Evolutionary conservation across 108 stramenopile genomes (phyloP), one percentile per base, ranked within the genome.

Genomic region (Poteriospumella lacustris): DNA sequence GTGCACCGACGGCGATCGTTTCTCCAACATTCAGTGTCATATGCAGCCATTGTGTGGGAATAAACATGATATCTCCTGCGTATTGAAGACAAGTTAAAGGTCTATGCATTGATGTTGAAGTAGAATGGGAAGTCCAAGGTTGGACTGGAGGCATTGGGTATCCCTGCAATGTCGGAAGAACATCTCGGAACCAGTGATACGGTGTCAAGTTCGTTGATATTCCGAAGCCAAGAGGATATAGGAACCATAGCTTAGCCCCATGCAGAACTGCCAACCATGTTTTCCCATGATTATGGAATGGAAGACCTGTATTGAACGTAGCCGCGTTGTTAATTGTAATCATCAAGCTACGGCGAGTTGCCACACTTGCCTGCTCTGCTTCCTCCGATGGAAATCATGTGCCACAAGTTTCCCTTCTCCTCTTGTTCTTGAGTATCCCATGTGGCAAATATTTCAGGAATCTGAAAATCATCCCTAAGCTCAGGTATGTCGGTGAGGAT

Each of bases 1-100:
- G 60, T 31, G 33, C 60, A 12, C 60, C 60, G 36, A 64, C 36
- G 15, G 60, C 60, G 24, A 77, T 77, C 43, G 73, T 68, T 75
- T 82, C 82, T 24, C 79, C 82, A 56, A 83, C 42, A 76, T 83
- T 83, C 15, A 83, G 69, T 62, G 83, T 83, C 81, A 72, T 70
- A 44, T 83, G 83, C 70, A 28, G 69, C 83, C 83, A 83, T 44
- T 44, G 56, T 15, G 77, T 28, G 31, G 83, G 83, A n/a, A 83
- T 5, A 60, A 78, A 83, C 1, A 83, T 12, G 5, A 83, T 58
- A 44, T 83, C 83, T 19, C 83, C 83, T 1, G 83, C 58, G 31
- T 39, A 31, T 80, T 83, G 80, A 28, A 81, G 42, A 56, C 56
- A 76, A 33, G 68, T 73, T 41, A 81, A 42, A 0, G 80, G 80